phyloP scores from a whole-genome alignment of 768 basidiomycete genomes.

The Phaeotremella skinneri region DNA sequence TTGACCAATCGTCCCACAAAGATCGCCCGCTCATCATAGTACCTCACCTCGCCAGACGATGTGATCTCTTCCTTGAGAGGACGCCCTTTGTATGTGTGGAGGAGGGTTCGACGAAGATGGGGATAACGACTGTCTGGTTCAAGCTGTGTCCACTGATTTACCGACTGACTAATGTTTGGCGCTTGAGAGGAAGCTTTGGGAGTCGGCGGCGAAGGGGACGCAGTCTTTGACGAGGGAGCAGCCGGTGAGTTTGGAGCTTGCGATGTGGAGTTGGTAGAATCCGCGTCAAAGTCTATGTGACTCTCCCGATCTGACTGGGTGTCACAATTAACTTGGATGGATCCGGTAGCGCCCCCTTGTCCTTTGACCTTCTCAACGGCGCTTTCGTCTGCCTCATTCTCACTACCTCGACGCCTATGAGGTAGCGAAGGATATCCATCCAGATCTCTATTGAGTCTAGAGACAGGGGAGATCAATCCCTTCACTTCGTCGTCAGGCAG shows the following conservation, averaged over 20 bases:
- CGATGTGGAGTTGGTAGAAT: neutral
- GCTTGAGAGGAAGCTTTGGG: neutral
- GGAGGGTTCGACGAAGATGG: slow-evolving; percentile 4
- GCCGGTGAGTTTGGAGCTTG: neutral
- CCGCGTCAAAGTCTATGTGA: neutral
- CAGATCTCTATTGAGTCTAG: slow-evolving; percentile 11
- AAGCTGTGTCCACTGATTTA: neutral
- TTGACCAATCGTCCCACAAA: slow-evolving; percentile 34
- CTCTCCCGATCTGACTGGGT: neutral
- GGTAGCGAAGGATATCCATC: slow-evolving; percentile 7
- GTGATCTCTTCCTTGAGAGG: slow-evolving; percentile 15
- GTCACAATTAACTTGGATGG: too few relatives aligned
- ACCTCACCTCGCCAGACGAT: slow-evolving; percentile 7
- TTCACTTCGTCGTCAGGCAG: neutral
- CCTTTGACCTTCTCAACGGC: neutral
- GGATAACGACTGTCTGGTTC: slow-evolving; percentile 5
- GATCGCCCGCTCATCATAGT: slow-evolving; percentile 29
- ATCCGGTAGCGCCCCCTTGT: too few relatives aligned
- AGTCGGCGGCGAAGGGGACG: neutral
- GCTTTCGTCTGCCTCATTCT: neutral
- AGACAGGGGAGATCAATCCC: slow-evolving; percentile 6
- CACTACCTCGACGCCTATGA: neutral
- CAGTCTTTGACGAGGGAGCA: neutral
- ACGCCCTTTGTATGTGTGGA: slow-evolving; percentile 32
- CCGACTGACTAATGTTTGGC: neutral